phyloP scores from a whole-genome alignment of 208 protist genomes.

The Spongospora subterranea region DNA sequence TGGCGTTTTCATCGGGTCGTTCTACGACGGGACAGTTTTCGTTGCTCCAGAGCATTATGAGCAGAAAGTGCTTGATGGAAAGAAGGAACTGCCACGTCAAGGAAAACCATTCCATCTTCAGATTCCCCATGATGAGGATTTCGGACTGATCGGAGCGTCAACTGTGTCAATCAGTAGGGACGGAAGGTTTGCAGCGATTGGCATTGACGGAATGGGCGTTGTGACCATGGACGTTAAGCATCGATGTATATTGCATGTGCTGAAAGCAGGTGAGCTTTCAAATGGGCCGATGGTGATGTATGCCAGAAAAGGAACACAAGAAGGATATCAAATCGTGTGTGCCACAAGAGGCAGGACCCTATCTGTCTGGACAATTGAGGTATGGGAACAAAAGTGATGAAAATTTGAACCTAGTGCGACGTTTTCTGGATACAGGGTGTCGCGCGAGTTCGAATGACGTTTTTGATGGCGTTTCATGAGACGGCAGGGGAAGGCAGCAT shows the following conservation, averaged over 20 bases:
- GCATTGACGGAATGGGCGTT: constrained; percentile 15
- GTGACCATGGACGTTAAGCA: background rate
- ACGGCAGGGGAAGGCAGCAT: background rate
- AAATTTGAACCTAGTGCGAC: background rate
- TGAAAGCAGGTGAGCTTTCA: background rate
- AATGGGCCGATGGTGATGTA: background rate
- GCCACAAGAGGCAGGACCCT: background rate
- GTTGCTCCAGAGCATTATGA: constrained; percentile 34
- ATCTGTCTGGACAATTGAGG: constrained; percentile 39
- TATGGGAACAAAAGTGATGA: background rate
- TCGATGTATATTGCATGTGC: constrained; percentile 2
- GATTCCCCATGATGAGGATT: background rate
- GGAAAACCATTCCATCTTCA: background rate
- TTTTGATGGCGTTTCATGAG: constrained; percentile 44
- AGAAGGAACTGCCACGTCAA: background rate
- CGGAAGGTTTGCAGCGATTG: constrained; percentile 7
- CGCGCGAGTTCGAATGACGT: background rate
- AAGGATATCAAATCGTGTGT: constrained; percentile 43
- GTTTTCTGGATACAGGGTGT: background rate
- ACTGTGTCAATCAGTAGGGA: background rate
- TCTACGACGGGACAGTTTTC: constrained; percentile 1
- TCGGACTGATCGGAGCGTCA: background rate
- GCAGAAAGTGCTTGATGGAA: background rate
- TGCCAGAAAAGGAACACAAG: background rate
- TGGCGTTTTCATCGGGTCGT: constrained; percentile 46